Evolutionary conservation across 345 rosid genomes (phyloP), one percentile per base, ranked within the genome.

Genomic region (Erysimum cheiranthoides): DNA sequence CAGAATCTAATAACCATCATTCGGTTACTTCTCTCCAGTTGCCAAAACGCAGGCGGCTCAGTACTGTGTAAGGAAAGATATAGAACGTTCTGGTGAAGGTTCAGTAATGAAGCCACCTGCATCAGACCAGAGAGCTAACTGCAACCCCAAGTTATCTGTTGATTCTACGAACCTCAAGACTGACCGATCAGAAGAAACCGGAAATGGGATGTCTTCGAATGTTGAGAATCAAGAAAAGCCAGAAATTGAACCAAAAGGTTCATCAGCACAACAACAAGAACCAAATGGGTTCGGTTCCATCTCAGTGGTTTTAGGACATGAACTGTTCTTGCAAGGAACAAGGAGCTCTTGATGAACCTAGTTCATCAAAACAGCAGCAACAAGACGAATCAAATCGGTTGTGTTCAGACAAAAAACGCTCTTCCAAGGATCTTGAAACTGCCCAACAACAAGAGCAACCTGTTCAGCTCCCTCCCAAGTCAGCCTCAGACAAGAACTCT

Each of bases 21-120:
- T 71, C 83, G 5, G 65, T 71, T 79, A 63, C 74, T 79, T 78
- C 74, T 25, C 82, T 68, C 43, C 86, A 82, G 45, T 50, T 74
- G 5, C 46, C 59, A 10, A 88, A 88, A 76, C 81, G 80, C 11
- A 73, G 82, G 63, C 84, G 86, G 73, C 82, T 90, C 78, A 79
- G 83, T 49, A 79, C 82, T 84, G 91, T 77, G 72, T 76, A 12
- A 84, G 66, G 76, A 58, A 82, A 52, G 96, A 86, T 68, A 71
- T 66, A 47, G 73, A 62, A 59, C 76, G 63, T 53, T 78, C 62
- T 25, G 35, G 53, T 8, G 80, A 80, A 57, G 79, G 65, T 28
- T 50, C 69, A 14, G 21, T 78, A 39, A 66, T 7, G 9, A 83
- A 73, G 61, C 54, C 47, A 42, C 51, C 60, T 13, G 60, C 65